Evolutionary conservation across 2,329 filamentous ascomycete species (phyloP).

Genomic region (Penicillium glabrum): DNA sequence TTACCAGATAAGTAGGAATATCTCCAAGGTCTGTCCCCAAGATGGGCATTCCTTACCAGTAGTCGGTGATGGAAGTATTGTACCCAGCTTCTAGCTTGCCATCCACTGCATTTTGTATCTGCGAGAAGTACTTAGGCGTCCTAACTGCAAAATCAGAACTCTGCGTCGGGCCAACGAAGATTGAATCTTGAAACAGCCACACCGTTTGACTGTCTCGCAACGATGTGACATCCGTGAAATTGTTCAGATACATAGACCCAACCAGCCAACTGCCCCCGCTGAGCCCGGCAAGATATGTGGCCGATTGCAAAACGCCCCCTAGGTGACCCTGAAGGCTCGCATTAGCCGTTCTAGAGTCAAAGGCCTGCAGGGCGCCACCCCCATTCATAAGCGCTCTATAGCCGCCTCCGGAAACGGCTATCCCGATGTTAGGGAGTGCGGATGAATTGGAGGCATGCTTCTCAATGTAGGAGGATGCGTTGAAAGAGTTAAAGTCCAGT

Average conservation of each 20-base stretch:
- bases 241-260: neutral
- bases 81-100: neutral
- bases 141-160: neutral
- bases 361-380: constrained; percentile 75
- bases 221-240: neutral
- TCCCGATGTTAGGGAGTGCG: neutral
- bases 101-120: neutral
- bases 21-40: neutral
- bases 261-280: neutral
- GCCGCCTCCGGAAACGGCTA: constrained; percentile 54
- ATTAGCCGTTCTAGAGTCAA: constrained; percentile 69
- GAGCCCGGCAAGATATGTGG: neutral
- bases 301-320: constrained; percentile 53
- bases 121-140: neutral
- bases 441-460: neutral
- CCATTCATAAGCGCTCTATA: constrained; percentile 85
- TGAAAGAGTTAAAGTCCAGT: constrained; percentile 59
- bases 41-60: neutral
- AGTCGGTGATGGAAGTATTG: constrained; percentile 3
- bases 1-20: neutral
- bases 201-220: neutral
- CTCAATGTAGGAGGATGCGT: neutral
- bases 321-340: constrained; percentile 66
- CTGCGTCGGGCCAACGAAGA: neutral
- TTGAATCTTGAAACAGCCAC: neutral